phyloP scores from a whole-genome alignment of 192 early-diverging fungal genomes.

The Entomortierella beljakovae region DNA sequence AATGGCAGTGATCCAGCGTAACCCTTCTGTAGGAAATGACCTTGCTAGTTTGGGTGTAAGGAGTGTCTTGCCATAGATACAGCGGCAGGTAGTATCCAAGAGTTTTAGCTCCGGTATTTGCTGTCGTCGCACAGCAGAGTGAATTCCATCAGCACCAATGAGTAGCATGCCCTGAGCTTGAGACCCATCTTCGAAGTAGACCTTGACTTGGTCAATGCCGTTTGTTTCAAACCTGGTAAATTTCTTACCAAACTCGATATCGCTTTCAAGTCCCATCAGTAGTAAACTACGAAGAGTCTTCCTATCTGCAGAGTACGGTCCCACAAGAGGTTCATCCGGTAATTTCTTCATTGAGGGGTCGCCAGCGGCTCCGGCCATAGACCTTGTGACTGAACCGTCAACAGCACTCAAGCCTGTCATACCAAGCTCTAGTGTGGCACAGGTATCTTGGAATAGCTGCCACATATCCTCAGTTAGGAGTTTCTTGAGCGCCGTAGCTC shows the following conservation, averaged over 20 bases:
- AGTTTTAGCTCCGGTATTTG: conserved; percentile 4
- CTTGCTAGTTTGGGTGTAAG: conserved; percentile 14
- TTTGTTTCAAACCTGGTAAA: conserved; percentile 19
- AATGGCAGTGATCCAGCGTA: conserved; percentile 13
- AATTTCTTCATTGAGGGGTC: background rate
- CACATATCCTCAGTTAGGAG: conserved; percentile 2
- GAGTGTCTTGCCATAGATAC: conserved; percentile 25
- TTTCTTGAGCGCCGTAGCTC: conserved; percentile 19
- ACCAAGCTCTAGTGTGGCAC: conserved; percentile 5
- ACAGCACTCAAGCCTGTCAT: conserved; percentile 21
- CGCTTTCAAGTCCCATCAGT: conserved; percentile 11
- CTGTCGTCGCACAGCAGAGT: conserved; percentile 19
- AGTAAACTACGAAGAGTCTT: conserved; percentile 12
- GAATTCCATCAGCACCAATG: conserved; percentile 40
- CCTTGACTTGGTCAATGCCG: conserved; percentile 26
- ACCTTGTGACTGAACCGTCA: conserved; percentile 8
- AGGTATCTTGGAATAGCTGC: conserved; percentile 24
- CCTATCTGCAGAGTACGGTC: conserved; percentile 19
- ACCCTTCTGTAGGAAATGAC: conserved; percentile 12
- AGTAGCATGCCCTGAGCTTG: conserved; percentile 28
- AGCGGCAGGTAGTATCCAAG: conserved; percentile 19
- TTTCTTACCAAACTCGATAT: conserved; percentile 37
- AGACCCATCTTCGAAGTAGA: conserved; percentile 38
- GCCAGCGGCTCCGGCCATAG: background rate
- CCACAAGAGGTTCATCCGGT: conserved; percentile 2